A percentile compares a stretch with the other conserved stretches of the same genome.
Evolutionary conservation across 163 green algal species (phyloP).

Genomic region (Scenedesmus sp.): DNA sequence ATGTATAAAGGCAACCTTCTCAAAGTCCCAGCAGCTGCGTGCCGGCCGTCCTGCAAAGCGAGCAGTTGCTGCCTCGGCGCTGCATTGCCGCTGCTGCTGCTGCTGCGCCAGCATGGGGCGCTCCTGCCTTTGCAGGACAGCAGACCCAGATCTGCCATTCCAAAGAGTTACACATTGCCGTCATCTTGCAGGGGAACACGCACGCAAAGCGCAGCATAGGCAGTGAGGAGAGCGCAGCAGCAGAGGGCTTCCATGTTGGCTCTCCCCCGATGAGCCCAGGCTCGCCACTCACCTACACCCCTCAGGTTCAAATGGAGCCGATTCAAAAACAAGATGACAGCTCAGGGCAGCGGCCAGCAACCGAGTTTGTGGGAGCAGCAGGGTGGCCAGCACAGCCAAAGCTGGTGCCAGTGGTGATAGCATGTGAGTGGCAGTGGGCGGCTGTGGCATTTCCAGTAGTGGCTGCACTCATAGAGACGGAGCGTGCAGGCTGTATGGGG

Average conservation of each 20-base stretch:
- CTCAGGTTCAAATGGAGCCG: slow-evolving; percentile 81
- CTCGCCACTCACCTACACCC: slow-evolving; percentile 88
- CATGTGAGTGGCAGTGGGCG: slow-evolving; percentile 75
- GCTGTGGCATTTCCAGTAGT: background rate
- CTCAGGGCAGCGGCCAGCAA: slow-evolving; percentile 26
- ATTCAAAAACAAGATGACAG: slow-evolving; percentile 53
- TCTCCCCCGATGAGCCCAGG: slow-evolving; percentile 71
- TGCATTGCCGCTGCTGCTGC: background rate
- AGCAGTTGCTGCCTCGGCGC: background rate
- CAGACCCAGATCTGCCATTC: no score
- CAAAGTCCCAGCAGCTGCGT: background rate
- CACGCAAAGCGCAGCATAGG: slow-evolving; percentile 59
- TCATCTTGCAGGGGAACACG: slow-evolving; percentile 66
- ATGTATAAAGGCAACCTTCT: background rate
- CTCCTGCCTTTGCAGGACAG: no score
- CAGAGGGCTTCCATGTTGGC: slow-evolving; percentile 40
- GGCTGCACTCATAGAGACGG: background rate
- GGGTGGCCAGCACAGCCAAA: slow-evolving; percentile 86
- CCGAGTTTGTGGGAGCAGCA: slow-evolving; percentile 75
- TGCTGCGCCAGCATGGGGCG: no score
- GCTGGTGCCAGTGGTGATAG: slow-evolving; percentile 88
- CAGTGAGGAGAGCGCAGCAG: slow-evolving; percentile 23
- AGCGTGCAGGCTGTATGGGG: background rate
- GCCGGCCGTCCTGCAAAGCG: no score
- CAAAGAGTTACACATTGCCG: no score